Conservation (phyloP, 768 basidiomycete species). For the Mycena vitilis region DNA sequence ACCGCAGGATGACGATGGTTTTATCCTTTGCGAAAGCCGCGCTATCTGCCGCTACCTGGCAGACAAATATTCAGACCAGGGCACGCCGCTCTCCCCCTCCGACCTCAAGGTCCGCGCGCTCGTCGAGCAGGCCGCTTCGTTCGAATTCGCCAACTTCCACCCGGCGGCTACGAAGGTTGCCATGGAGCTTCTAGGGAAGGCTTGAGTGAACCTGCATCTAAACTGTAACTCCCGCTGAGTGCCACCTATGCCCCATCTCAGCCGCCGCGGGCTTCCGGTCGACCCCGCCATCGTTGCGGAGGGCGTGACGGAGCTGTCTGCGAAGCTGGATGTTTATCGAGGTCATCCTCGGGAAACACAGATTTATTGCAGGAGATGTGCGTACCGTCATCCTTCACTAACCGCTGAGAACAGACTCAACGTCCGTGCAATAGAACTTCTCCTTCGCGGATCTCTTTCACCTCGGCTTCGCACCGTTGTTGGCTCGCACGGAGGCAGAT, state of each 20-base stretch:
- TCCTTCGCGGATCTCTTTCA: slow-evolving; percentile 9
- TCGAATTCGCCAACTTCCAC: slow-evolving; percentile 11
- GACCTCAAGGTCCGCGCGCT: slow-evolving; percentile 37
- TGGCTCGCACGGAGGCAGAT: neutral
- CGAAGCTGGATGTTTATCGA: slow-evolving; percentile 66
- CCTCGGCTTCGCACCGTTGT: neutral
- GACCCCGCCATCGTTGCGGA: slow-evolving; percentile 43
- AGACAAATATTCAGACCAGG: slow-evolving; percentile 53
- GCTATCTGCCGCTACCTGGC: slow-evolving; percentile 61
- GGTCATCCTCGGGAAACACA: slow-evolving; percentile 61
- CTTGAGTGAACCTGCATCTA: neutral
- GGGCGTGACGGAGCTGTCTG: slow-evolving; percentile 44
- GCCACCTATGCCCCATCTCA: too few relatives aligned
- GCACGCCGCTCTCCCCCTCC: slow-evolving; percentile 53
- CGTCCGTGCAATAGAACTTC: neutral
- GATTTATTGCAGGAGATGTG: slow-evolving; percentile 49
- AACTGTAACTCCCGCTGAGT: neutral
- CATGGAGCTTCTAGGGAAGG: slow-evolving; percentile 2
- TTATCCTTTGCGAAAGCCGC: too few relatives aligned
- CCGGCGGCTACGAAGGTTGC: neutral
- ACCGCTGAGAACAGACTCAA: too few relatives aligned
- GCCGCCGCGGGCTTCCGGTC: slow-evolving; percentile 37
- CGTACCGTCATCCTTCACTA: too few relatives aligned
- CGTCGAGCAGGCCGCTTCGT: slow-evolving; percentile 34
- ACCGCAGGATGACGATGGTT: slow-evolving; percentile 39